Conservation (phyloP, 2,329 filamentous ascomycete genomes). For the Fusarium citri region DNA sequence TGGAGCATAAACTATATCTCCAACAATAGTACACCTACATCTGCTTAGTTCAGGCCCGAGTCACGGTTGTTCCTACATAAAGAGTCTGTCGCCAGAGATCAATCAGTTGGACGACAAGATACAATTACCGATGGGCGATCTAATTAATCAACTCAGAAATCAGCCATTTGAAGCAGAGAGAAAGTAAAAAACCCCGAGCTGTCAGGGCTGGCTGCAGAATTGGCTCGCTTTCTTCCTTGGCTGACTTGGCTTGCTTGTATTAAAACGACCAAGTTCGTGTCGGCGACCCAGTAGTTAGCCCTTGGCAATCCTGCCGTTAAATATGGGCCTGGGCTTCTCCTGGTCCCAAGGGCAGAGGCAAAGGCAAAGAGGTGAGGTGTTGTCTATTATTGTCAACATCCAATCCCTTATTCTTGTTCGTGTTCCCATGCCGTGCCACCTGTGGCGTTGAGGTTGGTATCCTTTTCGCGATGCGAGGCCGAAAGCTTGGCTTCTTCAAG, state of each 20-base stretch:
- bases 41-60: not conserved
- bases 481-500: slow-evolving; percentile 20
- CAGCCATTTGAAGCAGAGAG: slow-evolving; percentile 7
- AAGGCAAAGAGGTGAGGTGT: slow-evolving; percentile 1
- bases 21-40: slow-evolving; percentile 1
- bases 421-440: slow-evolving; percentile 1
- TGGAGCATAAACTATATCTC: slow-evolving; percentile 19
- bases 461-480: slow-evolving; percentile 1
- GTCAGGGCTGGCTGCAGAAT: slow-evolving; percentile 25
- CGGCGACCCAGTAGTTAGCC: slow-evolving; percentile 21
- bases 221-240: slow-evolving; percentile 20
- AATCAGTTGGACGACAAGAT: not conserved
- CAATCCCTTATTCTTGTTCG: slow-evolving; percentile 10
- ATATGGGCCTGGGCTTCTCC: slow-evolving; percentile 13
- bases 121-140: not conserved
- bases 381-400: slow-evolving; percentile 39
- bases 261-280: slow-evolving; percentile 36
- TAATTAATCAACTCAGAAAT: slow-evolving; percentile 25
- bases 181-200: not conserved
- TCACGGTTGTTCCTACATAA: not conserved
- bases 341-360: not conserved
- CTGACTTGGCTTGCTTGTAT: slow-evolving; percentile 19
- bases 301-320: slow-evolving; percentile 38
- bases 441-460: slow-evolving; percentile 20
- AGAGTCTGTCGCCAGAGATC: not conserved